Conservation (phyloP, 2,329 filamentous ascomycete genomes). For the Rutstroemia sp. region DNA sequence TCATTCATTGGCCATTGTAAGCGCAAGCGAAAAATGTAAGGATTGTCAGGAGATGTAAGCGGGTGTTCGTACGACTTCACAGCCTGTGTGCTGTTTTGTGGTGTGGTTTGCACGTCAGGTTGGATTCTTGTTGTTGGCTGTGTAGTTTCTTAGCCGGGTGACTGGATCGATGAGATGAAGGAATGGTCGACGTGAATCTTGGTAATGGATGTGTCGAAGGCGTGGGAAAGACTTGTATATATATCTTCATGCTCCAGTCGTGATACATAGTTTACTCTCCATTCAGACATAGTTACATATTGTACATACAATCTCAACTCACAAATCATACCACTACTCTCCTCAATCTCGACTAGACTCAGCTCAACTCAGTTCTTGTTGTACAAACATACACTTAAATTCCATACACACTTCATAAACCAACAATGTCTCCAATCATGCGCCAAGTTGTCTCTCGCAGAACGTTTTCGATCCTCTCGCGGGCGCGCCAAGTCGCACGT, state of each 20-base stretch:
- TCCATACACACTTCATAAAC: not conserved
- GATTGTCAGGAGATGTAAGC: not conserved
- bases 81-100: not conserved
- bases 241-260: not conserved
- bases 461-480: slow-evolving; percentile 3
- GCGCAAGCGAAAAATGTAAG: not conserved
- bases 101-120: not conserved
- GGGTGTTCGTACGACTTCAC: not conserved
- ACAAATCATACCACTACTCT: too few species aligned
- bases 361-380: not conserved
- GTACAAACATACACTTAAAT: not conserved
- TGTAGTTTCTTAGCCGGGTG: not conserved
- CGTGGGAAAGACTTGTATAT: not conserved
- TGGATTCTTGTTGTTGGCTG: not conserved
- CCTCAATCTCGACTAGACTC: not conserved
- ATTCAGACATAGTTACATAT: not conserved
- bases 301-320: not conserved
- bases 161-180: too few species aligned
- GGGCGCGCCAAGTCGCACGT: not conserved
- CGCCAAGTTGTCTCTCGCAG: slow-evolving; percentile 3
- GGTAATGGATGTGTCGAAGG: too few species aligned
- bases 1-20: not conserved
- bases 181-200: too few species aligned
- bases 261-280: not conserved
- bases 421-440: slow-evolving; percentile 5